phyloP scores from a whole-genome alignment of 257 asterid species.

The Ligustrum vulgare region DNA sequence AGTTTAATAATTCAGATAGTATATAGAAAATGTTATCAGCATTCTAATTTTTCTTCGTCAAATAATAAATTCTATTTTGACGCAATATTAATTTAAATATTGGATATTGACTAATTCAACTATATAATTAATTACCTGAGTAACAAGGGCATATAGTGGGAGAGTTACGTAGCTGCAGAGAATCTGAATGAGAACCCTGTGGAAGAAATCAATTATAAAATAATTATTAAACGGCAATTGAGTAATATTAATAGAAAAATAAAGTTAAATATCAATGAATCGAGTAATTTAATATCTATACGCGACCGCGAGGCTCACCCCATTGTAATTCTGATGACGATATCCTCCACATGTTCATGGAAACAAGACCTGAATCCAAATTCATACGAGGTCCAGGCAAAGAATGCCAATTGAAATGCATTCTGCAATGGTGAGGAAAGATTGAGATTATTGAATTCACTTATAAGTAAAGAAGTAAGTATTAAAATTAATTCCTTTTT shows the following conservation, averaged over 20 bases:
- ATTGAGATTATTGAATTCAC: not conserved
- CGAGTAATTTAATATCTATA: too few relatives aligned
- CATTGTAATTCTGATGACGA: conserved; percentile 73
- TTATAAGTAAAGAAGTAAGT: not conserved
- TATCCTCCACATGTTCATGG: conserved; percentile 74
- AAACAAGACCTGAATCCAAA: conserved; percentile 81
- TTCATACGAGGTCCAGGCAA: conserved; percentile 88
- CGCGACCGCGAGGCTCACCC: conserved; percentile 66
- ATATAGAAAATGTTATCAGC: too few relatives aligned
- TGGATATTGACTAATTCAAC: not conserved
- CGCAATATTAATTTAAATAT: too few relatives aligned
- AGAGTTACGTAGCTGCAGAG: conserved; percentile 92
- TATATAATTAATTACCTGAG: conserved; percentile 76
- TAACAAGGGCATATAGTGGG: conserved; percentile 92
- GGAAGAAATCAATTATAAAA: not conserved
- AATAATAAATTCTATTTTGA: too few relatives aligned
- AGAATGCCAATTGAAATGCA: conserved; percentile 95
- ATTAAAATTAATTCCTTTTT: too few relatives aligned
- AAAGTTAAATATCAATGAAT: too few relatives aligned
- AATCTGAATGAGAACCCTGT: conserved; percentile 71
- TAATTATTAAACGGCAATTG: not conserved
- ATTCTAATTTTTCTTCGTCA: too few relatives aligned
- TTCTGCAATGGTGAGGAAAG: conserved; percentile 47
- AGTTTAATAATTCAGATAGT: not conserved
- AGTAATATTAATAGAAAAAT: too few relatives aligned